Percentiles rank a stretch among this genome's conserved stretches.
These are phyloP conservation scores for Sporothrix variecibatus DNA, from an alignment of 2,329 filamentous ascomycete genomes.

Conservation along the genomic window DNA sequence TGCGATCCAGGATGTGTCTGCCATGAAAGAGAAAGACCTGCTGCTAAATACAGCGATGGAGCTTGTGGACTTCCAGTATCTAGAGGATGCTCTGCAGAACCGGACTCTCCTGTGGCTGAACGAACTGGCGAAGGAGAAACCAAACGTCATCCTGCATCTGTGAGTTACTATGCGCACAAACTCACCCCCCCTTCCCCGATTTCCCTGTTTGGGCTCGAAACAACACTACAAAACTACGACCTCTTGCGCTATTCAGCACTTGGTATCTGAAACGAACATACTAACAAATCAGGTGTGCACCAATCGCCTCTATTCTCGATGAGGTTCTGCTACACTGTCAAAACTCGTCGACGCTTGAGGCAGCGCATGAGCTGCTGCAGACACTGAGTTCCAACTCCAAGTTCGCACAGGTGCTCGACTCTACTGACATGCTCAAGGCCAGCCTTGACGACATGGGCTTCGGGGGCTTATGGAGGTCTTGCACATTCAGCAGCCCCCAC, in stretches of 20 bases:
- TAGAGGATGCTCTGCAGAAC: slow-evolving; percentile 64
- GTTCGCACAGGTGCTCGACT: slow-evolving; percentile 52
- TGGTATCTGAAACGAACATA: neutral
- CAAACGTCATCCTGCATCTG: slow-evolving; percentile 60
- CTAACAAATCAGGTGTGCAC: slow-evolving; percentile 49
- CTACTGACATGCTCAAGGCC: slow-evolving; percentile 52
- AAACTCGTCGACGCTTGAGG: slow-evolving; percentile 59
- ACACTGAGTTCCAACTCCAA: slow-evolving; percentile 58
- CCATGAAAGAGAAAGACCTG: slow-evolving; percentile 61
- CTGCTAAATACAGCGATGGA: slow-evolving; percentile 64
- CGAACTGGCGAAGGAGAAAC: slow-evolving; percentile 55
- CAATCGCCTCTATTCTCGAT: slow-evolving; percentile 60
- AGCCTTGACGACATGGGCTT: slow-evolving; percentile 64
- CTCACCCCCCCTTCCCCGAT: too few relatives aligned
- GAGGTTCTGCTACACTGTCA: slow-evolving; percentile 65
- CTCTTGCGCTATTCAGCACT: too few relatives aligned
- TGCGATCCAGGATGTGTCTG: slow-evolving; percentile 46
- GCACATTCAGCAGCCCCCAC: slow-evolving; percentile 52
- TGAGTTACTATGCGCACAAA: slow-evolving; percentile 43
- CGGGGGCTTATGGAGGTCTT: slow-evolving; percentile 61
- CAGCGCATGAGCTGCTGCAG: slow-evolving; percentile 61
- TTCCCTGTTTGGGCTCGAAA: neutral
- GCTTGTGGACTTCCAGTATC: slow-evolving; percentile 65
- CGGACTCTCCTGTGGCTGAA: slow-evolving; percentile 62
- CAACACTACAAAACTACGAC: neutral